Base-by-base conservation (phyloP, 306 rosid species). In the Sophora flavescens region DNA sequence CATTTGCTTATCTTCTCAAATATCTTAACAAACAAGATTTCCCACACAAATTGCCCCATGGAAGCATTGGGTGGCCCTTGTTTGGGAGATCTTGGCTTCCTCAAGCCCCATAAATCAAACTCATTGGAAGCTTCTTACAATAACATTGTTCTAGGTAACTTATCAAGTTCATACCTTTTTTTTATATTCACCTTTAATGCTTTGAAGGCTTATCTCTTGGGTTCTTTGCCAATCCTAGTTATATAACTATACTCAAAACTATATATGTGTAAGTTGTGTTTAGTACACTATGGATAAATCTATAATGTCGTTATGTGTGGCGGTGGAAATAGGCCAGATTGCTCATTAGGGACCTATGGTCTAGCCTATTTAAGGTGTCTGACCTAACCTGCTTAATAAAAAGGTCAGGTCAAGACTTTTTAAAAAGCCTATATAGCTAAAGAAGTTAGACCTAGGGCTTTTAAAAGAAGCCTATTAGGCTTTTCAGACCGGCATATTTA, bases 61-160 rank as follows among this genome's bases (percentile, higher is more conserved):
- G 98, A 47, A 85, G 57, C 86, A 83, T 87, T 90, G 98, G 96
- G 9, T 89, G 87, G 86, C 96, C 94, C 0, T 74, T 88, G 41
- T 14, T 67, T 17, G 98, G 98, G 0, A 91, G 90, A 63, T 53
- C 89, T 87, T 35, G 47, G 63, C 70, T 89, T 89, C 65, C 93
- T 93, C 76, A 90, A 88, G 70, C 85, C 98, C 71, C 98, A 93
- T 57, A 70, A 15, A 68, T 87, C 98, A 12, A 80, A 86, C 86
- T 81, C 91, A 17, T 30, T 89, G 39, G 98, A 3, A 68, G 11
- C 79, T 93, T 86, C 80, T 81, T 93, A 26, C 84, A 87, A 70
- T 57, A 82, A 6, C 96, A 76, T 70, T 86, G 87, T 63, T 86
- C 90, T 66, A 80, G 89, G 94, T 89, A 68, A 63, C 63, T 18